phyloP scores from a whole-genome alignment of 345 rosid genomes.

The Orychophragmus violaceus region DNA sequence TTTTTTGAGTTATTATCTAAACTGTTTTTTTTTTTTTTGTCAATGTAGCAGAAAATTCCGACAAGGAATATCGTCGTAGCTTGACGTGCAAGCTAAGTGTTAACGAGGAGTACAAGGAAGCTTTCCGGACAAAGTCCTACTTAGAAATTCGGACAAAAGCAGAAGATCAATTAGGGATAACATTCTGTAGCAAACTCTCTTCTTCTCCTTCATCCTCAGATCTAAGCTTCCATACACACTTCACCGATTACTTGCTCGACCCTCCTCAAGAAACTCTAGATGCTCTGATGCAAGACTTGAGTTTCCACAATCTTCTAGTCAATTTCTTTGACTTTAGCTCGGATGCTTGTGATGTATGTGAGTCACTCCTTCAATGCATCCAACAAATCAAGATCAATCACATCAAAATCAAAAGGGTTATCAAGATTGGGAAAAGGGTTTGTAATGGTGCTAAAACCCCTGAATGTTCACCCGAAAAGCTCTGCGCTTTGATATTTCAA shows the following conservation, averaged over 20 bases:
- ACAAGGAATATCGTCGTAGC: slow-evolving; percentile 29
- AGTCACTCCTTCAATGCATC: slow-evolving; percentile 52
- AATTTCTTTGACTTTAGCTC: slow-evolving; percentile 52
- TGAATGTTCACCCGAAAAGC: slow-evolving; percentile 1
- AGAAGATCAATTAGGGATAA: slow-evolving; percentile 37
- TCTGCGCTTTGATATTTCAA: slow-evolving; percentile 22
- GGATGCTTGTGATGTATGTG: slow-evolving; percentile 51
- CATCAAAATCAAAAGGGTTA: slow-evolving; percentile 44
- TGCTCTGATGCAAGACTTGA: slow-evolving; percentile 33
- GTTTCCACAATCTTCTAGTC: slow-evolving; percentile 38
- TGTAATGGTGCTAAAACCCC: slow-evolving; percentile 23
- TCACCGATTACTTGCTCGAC: slow-evolving; percentile 52
- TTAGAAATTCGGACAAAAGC: slow-evolving; percentile 57
- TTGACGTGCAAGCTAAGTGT: slow-evolving; percentile 43
- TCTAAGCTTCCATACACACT: slow-evolving; percentile 29
- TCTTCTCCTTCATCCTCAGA: slow-evolving; percentile 32
- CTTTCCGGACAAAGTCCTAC: slow-evolving; percentile 76
- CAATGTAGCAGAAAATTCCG: slow-evolving; percentile 36
- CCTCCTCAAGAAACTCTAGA: slow-evolving; percentile 48
- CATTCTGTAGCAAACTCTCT: slow-evolving; percentile 22
- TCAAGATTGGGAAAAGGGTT: slow-evolving; percentile 34
- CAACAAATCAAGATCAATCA: slow-evolving; percentile 49
- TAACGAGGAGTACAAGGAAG: slow-evolving; percentile 76
- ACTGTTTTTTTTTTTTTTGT: slow-evolving; percentile 13
- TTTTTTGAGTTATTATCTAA: background rate